Evolutionary conservation across 306 rosid genomes (phyloP), one percentile per base, ranked within the genome.

Genomic region (Arachis hypogaea): DNA sequence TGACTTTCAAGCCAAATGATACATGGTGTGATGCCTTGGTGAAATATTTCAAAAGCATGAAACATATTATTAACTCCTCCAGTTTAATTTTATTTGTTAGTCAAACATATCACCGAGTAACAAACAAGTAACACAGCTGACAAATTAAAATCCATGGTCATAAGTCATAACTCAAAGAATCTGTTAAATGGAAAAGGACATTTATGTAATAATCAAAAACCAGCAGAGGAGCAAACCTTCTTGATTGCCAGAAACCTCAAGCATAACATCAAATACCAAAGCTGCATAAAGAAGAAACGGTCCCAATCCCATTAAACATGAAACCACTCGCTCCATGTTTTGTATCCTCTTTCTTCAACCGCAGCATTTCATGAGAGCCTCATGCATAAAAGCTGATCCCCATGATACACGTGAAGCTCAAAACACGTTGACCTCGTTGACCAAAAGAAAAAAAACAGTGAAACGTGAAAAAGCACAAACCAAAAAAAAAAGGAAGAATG

Each of bases 271-370:
- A 38, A 66, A 42, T 29, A 67, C 42, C 40, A 61, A 40, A 49
- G 59, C 11, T 36, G 59, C 40, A 29, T 36, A 81, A 40, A 75
- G 49, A 57, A 70, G 57, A 65, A 30, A 63, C 38, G 33, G 63
- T 4, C 38, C 38, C 28, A 22, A 22, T 59, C 44, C 11, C 70
- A 9, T 63, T 54, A 63, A 54, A 55, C 60, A 66, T 59, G 82
- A 74, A 67, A 10, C 36, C 67, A 65, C 49, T 55, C 69, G 77
- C 83, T 52, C 43, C 81, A 58, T 71, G 55, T 69, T 69, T 66
- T 30, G 12, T 11, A 40, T 46, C 69, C n/a, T 59, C 50, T 71
- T 40, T 59, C 50, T 67, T 40, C 51, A 12, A 69, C 67, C 38
- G 29, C 46, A 30, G 29, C 46, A 30, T 36, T 11, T 12, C 63